Percentiles rank a stretch among this genome's conserved stretches.
Conservation (phyloP, 2,329 filamentous ascomycete genomes). For the Trichoderma sp. region DNA sequence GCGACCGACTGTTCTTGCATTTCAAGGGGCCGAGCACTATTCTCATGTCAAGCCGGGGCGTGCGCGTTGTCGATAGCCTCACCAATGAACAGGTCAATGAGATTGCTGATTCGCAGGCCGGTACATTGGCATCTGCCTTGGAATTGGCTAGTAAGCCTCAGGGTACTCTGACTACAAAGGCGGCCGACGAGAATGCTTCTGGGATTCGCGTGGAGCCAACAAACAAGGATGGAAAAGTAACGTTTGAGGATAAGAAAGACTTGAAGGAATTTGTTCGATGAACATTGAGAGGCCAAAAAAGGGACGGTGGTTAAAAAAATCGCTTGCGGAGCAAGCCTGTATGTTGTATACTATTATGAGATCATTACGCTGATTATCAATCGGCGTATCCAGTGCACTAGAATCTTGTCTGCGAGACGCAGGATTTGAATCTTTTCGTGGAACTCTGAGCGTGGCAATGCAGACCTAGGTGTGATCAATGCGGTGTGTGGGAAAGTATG, state of each 20-base stretch:
- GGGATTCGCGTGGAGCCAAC: constrained; percentile 57
- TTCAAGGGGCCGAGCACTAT: constrained; percentile 86
- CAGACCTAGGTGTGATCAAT: neutral
- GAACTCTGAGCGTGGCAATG: neutral
- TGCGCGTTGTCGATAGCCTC: constrained; percentile 74
- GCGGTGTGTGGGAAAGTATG: neutral
- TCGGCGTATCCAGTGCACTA: neutral
- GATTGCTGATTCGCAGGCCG: constrained; percentile 78
- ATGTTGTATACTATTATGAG: constrained; percentile 12
- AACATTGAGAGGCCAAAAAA: neutral
- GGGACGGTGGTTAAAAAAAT: neutral
- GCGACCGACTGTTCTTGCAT: constrained; percentile 85
- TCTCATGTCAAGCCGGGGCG: constrained; percentile 82
- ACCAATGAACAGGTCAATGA: constrained; percentile 81
- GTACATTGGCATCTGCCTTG: constrained; percentile 61
- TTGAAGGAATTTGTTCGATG: constrained; percentile 55
- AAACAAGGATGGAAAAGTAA: constrained; percentile 62
- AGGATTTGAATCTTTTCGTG: neutral
- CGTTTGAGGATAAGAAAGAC: constrained; percentile 59
- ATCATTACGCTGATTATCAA: neutral
- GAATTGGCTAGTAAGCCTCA: constrained; percentile 42
- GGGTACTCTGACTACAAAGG: constrained; percentile 5
- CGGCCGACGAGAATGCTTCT: constrained; percentile 33
- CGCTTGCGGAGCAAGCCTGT: constrained; percentile 10
- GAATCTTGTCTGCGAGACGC: neutral